phyloP scores from a whole-genome alignment of 2,329 filamentous ascomycete species.

The Penicillium aurantiogriseum region DNA sequence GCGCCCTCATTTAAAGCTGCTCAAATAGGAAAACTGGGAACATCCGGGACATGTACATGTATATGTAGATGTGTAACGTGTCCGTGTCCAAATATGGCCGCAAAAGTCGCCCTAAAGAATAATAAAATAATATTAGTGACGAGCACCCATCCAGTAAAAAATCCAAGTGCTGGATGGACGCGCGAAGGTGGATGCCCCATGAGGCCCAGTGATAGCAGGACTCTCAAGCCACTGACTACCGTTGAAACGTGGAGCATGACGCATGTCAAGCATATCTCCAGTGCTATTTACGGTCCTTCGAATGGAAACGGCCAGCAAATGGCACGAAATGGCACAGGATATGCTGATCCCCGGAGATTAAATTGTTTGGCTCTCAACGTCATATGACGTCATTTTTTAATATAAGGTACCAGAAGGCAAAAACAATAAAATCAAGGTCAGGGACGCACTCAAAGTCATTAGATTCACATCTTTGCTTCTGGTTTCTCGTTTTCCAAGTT shows the following conservation, averaged over 20 bases:
- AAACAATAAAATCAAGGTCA: conserved; percentile 9
- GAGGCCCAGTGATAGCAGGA: conserved; percentile 18
- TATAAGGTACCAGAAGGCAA: background rate
- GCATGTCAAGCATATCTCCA: conserved; percentile 10
- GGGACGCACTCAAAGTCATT: background rate
- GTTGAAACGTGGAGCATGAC: conserved; percentile 22
- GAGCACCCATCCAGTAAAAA: background rate
- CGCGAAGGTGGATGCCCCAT: background rate
- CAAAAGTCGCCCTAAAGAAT: background rate
- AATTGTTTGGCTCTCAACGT: conserved; percentile 13
- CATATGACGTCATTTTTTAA: conserved; percentile 23
- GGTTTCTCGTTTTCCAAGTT: background rate
- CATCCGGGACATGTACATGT: too few species aligned
- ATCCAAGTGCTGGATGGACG: background rate
- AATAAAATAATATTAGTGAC: background rate
- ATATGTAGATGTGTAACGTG: background rate
- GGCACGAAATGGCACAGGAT: too few species aligned
- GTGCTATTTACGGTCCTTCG: background rate
- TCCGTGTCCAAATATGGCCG: background rate
- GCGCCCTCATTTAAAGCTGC: too few species aligned
- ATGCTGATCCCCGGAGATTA: conserved; percentile 12
- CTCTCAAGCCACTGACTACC: conserved; percentile 21
- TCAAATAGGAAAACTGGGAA: background rate
- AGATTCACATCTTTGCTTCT: conserved; percentile 3
- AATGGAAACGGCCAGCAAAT: background rate